These are phyloP conservation scores for Phytophthora ohioensis DNA, from an alignment of 352 stramenopile genomes.

Conservation along the genomic window DNA sequence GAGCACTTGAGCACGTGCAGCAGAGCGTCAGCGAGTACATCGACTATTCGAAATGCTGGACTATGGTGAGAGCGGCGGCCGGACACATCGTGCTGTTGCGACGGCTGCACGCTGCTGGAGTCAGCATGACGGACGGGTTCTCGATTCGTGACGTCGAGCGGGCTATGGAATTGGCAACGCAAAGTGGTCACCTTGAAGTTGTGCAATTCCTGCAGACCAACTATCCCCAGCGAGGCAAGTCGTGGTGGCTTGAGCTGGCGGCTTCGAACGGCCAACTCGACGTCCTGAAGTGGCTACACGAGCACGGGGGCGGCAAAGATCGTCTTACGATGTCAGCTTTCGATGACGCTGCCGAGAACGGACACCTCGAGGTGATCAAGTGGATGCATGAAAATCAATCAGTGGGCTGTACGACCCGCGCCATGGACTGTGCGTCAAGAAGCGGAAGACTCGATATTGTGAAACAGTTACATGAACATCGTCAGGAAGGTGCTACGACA, in stretches of 20 bases:
- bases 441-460: constrained; percentile 31
- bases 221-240: constrained; percentile 30
- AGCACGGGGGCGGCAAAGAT: constrained; percentile 22
- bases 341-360: constrained; percentile 33
- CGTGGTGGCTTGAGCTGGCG: constrained; percentile 30
- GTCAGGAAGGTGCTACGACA: constrained; percentile 33
- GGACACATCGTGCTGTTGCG: constrained; percentile 24
- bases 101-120: constrained; percentile 24
- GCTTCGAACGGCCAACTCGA: constrained; percentile 29
- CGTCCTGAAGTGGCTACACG: constrained; percentile 33
- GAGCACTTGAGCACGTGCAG: constrained; percentile 27
- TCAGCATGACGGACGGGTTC: constrained; percentile 8
- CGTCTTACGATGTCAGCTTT: constrained; percentile 36
- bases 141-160: constrained; percentile 23
- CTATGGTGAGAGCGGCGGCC: constrained; percentile 25
- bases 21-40: constrained; percentile 30
- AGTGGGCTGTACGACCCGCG: constrained; percentile 29
- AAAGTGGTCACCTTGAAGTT: constrained; percentile 36
- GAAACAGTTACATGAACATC: constrained; percentile 24
- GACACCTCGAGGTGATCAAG: constrained; percentile 33
- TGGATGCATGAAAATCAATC: constrained; percentile 31
- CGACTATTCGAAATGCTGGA: constrained; percentile 39
- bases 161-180: constrained; percentile 26
- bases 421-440: constrained; percentile 34
- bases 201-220: constrained; percentile 34